Conservation (phyloP, 2,329 filamentous ascomycete species). For the Colletotrichum liaoningense region DNA sequence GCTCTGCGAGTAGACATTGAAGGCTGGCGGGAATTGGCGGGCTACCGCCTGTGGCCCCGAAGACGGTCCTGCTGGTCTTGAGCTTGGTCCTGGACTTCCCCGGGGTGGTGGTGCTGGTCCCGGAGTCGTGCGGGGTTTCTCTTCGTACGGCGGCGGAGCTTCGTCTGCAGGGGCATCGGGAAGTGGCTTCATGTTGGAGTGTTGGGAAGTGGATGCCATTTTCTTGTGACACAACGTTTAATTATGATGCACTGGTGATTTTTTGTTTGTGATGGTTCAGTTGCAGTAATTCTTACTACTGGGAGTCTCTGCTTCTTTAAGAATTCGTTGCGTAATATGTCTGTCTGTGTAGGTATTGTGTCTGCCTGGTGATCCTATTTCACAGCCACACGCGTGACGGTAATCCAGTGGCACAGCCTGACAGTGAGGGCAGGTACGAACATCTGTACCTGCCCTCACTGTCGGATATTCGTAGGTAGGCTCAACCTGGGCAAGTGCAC, state of each 20-base stretch:
- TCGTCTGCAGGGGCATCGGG: conserved; percentile 6
- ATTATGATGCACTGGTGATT: not conserved
- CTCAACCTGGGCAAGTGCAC: too few species aligned
- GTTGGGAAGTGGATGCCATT: not conserved
- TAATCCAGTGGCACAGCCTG: conserved; percentile 5
- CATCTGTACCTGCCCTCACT: too few species aligned
- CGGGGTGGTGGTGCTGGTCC: not conserved
- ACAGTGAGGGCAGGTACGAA: too few species aligned
- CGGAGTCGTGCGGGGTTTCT: conserved; percentile 13
- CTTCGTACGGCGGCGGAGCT: conserved; percentile 34
- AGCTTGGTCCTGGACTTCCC: not conserved
- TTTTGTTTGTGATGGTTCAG: not conserved
- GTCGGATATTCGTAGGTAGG: too few species aligned
- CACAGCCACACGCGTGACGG: conserved; percentile 23
- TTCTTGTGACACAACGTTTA: not conserved
- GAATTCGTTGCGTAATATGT: not conserved
- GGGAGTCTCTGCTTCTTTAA: not conserved
- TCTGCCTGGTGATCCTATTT: conserved; percentile 10
- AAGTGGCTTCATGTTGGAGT: conserved; percentile 10
- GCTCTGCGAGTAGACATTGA: conserved; percentile 36
- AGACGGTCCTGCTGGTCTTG: not conserved
- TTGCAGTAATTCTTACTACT: not conserved
- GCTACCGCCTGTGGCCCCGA: conserved; percentile 19
- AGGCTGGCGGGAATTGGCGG: conserved; percentile 36
- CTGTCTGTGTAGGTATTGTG: not conserved